These are phyloP conservation scores for Podospora didyma DNA, from an alignment of 495 filamentous ascomycete species.

Conservation along the genomic window DNA sequence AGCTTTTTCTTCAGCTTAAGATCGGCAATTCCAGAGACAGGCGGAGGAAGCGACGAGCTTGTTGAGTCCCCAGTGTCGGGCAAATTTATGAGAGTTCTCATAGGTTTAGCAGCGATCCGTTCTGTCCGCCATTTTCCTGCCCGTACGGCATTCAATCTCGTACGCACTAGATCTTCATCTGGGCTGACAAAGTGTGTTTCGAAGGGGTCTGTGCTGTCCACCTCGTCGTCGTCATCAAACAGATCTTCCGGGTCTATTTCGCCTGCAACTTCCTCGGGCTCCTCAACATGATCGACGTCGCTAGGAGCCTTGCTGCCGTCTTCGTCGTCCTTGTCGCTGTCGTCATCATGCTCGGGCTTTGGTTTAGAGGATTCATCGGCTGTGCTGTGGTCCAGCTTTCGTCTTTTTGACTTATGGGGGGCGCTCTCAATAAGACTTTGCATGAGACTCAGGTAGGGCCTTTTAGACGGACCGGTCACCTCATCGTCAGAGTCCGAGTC, in stretches of 20 bases:
- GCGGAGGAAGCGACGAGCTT: conserved; percentile 16
- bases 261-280: not conserved
- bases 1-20: conserved; percentile 60
- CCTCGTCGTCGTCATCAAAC: conserved; percentile 46
- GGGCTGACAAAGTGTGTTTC: conserved; percentile 69
- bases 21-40: conserved; percentile 35
- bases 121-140: conserved; percentile 57
- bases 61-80: conserved; percentile 16
- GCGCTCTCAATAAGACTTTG: conserved; percentile 56
- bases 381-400: conserved; percentile 54
- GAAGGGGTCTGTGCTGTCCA: conserved; percentile 66
- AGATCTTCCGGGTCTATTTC: conserved; percentile 39
- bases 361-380: conserved; percentile 5
- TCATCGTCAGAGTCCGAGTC: conserved; percentile 36
- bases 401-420: conserved; percentile 59
- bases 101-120: conserved; percentile 39
- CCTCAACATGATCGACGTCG: conserved; percentile 17
- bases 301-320: too few relatives aligned
- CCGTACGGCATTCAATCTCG: conserved; percentile 48
- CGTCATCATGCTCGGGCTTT: conserved; percentile 13
- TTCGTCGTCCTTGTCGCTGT: conserved; percentile 12
- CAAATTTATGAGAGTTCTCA: conserved; percentile 16
- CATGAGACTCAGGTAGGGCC: conserved; percentile 63
- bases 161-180: conserved; percentile 52
- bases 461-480: conserved; percentile 27